Conservation (phyloP, 129 eudicot genomes). For the Arctium lappa region DNA sequence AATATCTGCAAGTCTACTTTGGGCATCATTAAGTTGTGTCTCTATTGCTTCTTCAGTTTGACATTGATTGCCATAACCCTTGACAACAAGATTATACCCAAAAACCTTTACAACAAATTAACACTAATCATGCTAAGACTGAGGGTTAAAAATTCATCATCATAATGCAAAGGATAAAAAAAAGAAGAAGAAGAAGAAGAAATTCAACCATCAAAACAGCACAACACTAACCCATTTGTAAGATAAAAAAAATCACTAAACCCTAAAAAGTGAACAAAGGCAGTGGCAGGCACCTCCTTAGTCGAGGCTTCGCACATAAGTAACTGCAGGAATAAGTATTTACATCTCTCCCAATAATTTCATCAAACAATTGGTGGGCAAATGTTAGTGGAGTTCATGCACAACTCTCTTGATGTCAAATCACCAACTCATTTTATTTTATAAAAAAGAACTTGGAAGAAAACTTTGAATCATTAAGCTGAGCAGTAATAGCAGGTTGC, state of each 20-base stretch:
- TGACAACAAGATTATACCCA: not conserved
- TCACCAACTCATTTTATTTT: not conserved
- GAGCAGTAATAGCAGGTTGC: not conserved
- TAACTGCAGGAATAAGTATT: not conserved
- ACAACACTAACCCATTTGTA: not conserved
- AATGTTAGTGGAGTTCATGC: not conserved
- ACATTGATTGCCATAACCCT: not conserved
- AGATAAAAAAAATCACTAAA: not conserved
- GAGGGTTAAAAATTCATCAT: too few species aligned
- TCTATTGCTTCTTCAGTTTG: constrained; percentile 67
- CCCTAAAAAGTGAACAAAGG: not conserved
- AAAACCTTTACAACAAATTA: not conserved
- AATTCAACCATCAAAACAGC: not conserved
- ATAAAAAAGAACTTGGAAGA: not conserved
- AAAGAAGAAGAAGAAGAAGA: too few species aligned
- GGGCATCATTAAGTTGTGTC: constrained; percentile 55
- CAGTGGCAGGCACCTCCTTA: not conserved
- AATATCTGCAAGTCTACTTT: constrained; percentile 48
- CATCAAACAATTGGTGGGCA: constrained; percentile 18
- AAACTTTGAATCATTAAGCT: not conserved
- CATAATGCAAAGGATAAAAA: not conserved
- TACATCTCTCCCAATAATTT: constrained; percentile 15
- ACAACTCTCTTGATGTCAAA: not conserved
- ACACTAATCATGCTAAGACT: not conserved
- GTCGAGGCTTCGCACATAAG: not conserved